phyloP scores from a whole-genome alignment of 805 yeast species.

The Metschnikowia matae region DNA sequence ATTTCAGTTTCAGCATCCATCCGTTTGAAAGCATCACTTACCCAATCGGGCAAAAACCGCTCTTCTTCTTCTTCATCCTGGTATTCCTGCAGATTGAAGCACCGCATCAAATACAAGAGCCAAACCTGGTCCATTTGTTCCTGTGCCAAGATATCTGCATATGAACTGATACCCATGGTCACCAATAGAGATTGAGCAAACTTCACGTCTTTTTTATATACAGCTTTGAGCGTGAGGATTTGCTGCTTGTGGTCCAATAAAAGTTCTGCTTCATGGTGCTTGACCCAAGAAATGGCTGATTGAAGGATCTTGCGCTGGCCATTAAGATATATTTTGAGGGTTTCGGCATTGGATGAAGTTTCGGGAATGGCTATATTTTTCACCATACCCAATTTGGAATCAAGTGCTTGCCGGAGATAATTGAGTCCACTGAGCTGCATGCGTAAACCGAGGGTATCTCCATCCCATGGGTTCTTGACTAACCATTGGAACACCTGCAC shows the following conservation, averaged over 20 bases:
- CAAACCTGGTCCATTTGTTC: slow-evolving; percentile 55
- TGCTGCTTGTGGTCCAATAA: slow-evolving; percentile 41
- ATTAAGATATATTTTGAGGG: slow-evolving; percentile 43
- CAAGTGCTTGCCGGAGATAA: slow-evolving; percentile 49
- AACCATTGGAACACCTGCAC: slow-evolving; percentile 52
- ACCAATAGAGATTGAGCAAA: slow-evolving; percentile 53
- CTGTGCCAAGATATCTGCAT: slow-evolving; percentile 47
- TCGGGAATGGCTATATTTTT: slow-evolving; percentile 19
- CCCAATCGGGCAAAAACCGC: slow-evolving; percentile 48
- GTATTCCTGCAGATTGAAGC: slow-evolving; percentile 42
- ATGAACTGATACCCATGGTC: slow-evolving; percentile 53
- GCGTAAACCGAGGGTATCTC: slow-evolving; percentile 40
- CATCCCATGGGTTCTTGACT: slow-evolving; percentile 48
- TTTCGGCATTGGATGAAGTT: slow-evolving; percentile 10
- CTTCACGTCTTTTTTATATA: slow-evolving; percentile 50
- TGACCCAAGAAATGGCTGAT: slow-evolving; percentile 41
- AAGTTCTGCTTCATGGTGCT: slow-evolving; percentile 42
- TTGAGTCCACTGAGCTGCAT: slow-evolving; percentile 59
- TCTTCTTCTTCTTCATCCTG: slow-evolving; percentile 10
- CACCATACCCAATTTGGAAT: slow-evolving; percentile 43
- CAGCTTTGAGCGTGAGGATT: slow-evolving; percentile 52
- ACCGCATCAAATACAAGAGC: slow-evolving; percentile 60
- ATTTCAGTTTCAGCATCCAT: slow-evolving; percentile 37
- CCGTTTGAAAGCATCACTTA: slow-evolving; percentile 36
- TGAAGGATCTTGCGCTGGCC: slow-evolving; percentile 49